Conservation (phyloP, 202 grass and related monocot species). For the Cymbopogon flexuosus region DNA sequence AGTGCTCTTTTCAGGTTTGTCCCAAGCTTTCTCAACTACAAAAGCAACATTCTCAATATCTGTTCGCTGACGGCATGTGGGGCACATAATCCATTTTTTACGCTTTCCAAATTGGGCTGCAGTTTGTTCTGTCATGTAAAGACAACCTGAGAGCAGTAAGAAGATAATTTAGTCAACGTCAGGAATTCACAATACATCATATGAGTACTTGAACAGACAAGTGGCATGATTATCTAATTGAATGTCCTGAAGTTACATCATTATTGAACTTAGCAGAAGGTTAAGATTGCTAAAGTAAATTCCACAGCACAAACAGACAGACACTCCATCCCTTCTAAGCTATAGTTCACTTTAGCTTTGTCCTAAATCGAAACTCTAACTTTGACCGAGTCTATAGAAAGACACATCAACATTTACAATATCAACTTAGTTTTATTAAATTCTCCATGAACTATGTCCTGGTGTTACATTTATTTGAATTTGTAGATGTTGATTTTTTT, state of each 20-base stretch:
- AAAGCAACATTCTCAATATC: constrained; percentile 83
- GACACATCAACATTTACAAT: background rate
- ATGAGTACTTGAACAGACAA: background rate
- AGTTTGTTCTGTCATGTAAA: constrained; percentile 74
- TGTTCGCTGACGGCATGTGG: constrained; percentile 83
- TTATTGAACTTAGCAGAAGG: background rate
- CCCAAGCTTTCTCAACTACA: constrained; percentile 64
- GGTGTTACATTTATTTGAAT: background rate
- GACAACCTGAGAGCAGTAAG: constrained; percentile 56
- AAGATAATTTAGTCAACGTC: constrained; percentile 16
- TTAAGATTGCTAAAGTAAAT: background rate
- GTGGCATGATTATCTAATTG: constrained; percentile 19
- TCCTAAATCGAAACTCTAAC: background rate
- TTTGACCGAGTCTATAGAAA: background rate
- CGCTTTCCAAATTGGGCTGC: constrained; percentile 42
- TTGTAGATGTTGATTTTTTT: background rate
- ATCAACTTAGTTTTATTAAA: background rate
- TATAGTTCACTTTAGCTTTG: background rate
- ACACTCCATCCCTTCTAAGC: background rate
- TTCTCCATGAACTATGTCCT: background rate
- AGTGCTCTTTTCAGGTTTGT: constrained; percentile 39
- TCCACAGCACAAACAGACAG: background rate
- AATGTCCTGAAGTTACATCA: constrained; percentile 1
- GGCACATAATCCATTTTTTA: constrained; percentile 90
- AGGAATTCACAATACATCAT: constrained; percentile 9